Percentiles rank a stretch among this genome's conserved stretches.
Evolutionary conservation across 2,329 filamentous ascomycete species (phyloP).

Genomic region (Chaetomium strumarium): DNA sequence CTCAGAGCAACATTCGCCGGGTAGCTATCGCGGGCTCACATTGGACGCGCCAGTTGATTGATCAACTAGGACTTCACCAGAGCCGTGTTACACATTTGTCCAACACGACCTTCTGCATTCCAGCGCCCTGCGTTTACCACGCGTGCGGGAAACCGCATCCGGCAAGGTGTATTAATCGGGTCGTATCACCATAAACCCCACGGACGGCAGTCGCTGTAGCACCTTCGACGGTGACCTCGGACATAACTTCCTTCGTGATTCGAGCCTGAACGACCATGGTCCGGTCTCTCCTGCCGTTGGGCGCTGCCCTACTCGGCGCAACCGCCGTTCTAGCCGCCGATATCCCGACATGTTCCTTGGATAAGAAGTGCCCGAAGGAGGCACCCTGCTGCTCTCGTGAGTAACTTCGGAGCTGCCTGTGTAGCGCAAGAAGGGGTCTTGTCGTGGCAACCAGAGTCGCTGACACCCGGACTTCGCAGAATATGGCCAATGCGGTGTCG

Average conservation of each 20-base stretch:
- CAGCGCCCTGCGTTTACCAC: constrained; percentile 16
- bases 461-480: constrained; percentile 45
- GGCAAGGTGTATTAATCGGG: constrained; percentile 19
- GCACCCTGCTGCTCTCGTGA: constrained; percentile 76
- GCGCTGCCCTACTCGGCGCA: constrained; percentile 36
- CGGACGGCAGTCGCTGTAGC: constrained; percentile 2
- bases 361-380: constrained; percentile 61
- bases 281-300: constrained; percentile 29
- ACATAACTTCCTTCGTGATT: background rate
- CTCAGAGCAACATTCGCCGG: too few species aligned
- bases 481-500: constrained; percentile 88
- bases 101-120: constrained; percentile 9
- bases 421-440: background rate
- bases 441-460: background rate
- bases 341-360: constrained; percentile 40
- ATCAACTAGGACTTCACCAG: background rate
- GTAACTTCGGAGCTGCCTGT: constrained; percentile 31
- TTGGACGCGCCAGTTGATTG: too few species aligned
- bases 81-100: background rate
- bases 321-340: constrained; percentile 33
- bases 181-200: constrained; percentile 8
- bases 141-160: constrained; percentile 10
- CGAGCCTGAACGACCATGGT: constrained; percentile 18
- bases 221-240: background rate
- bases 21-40: too few species aligned